phyloP scores from a whole-genome alignment of 768 basidiomycete species.

The Rhodotorula taiwanensis region DNA sequence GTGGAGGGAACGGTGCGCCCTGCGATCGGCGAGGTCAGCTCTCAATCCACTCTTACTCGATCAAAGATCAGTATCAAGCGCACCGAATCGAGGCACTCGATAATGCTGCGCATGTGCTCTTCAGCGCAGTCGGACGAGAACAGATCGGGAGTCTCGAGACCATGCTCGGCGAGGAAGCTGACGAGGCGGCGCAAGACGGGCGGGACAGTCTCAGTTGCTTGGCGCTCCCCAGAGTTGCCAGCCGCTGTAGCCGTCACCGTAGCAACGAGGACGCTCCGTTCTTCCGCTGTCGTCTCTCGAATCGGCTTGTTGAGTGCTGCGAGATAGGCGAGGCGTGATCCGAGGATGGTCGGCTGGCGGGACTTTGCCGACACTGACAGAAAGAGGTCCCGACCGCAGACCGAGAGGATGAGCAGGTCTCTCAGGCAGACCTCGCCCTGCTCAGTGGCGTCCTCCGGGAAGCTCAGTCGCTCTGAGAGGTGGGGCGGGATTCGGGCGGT shows the following conservation, averaged over 20 bases:
- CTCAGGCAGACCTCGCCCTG: slow-evolving; percentile 2
- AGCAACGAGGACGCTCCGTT: neutral
- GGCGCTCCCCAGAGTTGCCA: neutral
- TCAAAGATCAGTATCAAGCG: neutral
- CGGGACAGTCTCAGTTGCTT: slow-evolving; percentile 8
- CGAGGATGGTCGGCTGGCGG: slow-evolving; percentile 24
- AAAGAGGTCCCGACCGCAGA: slow-evolving; percentile 30
- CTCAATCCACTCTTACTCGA: too few relatives aligned
- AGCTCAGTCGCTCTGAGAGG: slow-evolving; percentile 8
- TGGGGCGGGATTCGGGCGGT: slow-evolving; percentile 12
- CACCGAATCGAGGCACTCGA: slow-evolving; percentile 26
- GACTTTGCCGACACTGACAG: slow-evolving; percentile 17
- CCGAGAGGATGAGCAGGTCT: slow-evolving; percentile 24
- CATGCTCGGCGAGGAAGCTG: slow-evolving; percentile 24
- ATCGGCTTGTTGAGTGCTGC: slow-evolving; percentile 9
- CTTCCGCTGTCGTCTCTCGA: slow-evolving; percentile 1
- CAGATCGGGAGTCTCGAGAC: slow-evolving; percentile 4
- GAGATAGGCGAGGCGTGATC: slow-evolving; percentile 7
- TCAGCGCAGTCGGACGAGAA: slow-evolving; percentile 12
- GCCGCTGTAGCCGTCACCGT: neutral
- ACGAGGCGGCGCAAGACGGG: slow-evolving; percentile 12
- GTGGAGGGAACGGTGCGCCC: slow-evolving; percentile 9
- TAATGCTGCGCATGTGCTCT: neutral
- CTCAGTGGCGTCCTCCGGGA: neutral
- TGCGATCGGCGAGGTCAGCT: neutral